These are phyloP conservation scores for Talaromyces proteolyticus DNA, from an alignment of 495 filamentous ascomycete genomes.

Conservation along the genomic window DNA sequence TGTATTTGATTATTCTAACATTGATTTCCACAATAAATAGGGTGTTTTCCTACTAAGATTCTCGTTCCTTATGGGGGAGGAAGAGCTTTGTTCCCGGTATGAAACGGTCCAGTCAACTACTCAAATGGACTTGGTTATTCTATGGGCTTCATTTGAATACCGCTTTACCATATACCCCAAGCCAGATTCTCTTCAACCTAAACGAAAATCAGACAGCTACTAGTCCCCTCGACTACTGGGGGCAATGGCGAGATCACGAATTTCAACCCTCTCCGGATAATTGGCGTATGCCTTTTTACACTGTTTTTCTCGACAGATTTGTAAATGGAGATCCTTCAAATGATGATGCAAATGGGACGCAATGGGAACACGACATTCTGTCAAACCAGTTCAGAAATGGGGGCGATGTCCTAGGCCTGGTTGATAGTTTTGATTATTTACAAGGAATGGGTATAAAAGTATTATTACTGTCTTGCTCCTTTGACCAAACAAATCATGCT, in stretches of 20 bases:
- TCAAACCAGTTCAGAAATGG: constrained; percentile 32
- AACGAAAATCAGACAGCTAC: constrained; percentile 27
- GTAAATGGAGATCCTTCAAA: constrained; percentile 34
- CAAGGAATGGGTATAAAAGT: constrained; percentile 33
- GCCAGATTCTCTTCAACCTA: constrained; percentile 28
- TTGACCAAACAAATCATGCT: constrained; percentile 1
- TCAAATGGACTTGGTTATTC: neutral
- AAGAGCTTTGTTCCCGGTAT: neutral
- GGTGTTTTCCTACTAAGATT: neutral
- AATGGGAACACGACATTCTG: constrained; percentile 30
- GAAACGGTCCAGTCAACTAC: neutral
- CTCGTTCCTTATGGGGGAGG: neutral
- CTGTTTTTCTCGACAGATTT: constrained; percentile 29
- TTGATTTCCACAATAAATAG: too few relatives aligned
- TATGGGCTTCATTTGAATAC: neutral
- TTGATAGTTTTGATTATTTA: constrained; percentile 31
- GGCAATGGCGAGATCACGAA: constrained; percentile 27
- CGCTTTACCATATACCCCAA: constrained; percentile 16
- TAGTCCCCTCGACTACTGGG: constrained; percentile 26
- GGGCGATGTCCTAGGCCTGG: constrained; percentile 25
- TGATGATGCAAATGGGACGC: constrained; percentile 29
- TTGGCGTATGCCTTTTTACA: constrained; percentile 35
- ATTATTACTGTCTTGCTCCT: neutral
- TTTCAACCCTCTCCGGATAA: constrained; percentile 29
- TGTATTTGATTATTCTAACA: too few relatives aligned